A percentile compares a stretch with the other conserved stretches of the same genome.
Evolutionary conservation across 1,284 basidiomycete genomes (phyloP).

Genomic region (Apiotrichum siamense): DNA sequence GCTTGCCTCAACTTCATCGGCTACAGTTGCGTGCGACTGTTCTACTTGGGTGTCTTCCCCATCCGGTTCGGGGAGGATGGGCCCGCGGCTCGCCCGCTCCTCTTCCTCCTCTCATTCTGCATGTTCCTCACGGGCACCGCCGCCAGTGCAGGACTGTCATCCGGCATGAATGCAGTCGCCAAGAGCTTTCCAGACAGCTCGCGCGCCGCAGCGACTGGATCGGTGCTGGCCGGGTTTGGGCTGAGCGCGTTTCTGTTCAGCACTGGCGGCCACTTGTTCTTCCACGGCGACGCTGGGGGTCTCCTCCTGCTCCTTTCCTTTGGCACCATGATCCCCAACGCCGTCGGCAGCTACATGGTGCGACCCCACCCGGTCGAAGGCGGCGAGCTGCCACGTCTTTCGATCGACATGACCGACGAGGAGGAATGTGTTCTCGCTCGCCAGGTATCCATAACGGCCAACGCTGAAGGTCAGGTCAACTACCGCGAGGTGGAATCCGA

Average conservation of each 20-base stretch:
- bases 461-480: background rate
- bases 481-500: conserved; percentile 46
- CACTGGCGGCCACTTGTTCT: conserved; percentile 58
- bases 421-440: conserved; percentile 8
- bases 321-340: conserved; percentile 63
- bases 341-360: conserved; percentile 61
- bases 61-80: conserved; percentile 14
- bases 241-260: conserved; percentile 76
- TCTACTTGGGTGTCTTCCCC: conserved; percentile 52
- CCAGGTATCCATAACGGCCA: conserved; percentile 5
- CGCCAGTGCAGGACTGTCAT: conserved; percentile 40
- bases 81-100: conserved; percentile 17
- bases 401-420: conserved; percentile 8
- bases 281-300: conserved; percentile 63
- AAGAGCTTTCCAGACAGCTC: conserved; percentile 44
- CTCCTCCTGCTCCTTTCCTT: conserved; percentile 64
- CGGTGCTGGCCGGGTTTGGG: conserved; percentile 76
- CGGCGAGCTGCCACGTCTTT: conserved; percentile 4
- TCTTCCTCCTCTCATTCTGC: conserved; percentile 30
- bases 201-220: conserved; percentile 62
- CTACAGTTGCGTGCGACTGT: conserved; percentile 60
- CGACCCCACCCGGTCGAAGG: conserved; percentile 53
- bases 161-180: conserved; percentile 45
- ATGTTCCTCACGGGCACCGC: conserved; percentile 45
- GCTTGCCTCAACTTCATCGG: conserved; percentile 57